Conservation (phyloP, 2,329 filamentous ascomycete genomes). For the Xylariaceae sp. region DNA sequence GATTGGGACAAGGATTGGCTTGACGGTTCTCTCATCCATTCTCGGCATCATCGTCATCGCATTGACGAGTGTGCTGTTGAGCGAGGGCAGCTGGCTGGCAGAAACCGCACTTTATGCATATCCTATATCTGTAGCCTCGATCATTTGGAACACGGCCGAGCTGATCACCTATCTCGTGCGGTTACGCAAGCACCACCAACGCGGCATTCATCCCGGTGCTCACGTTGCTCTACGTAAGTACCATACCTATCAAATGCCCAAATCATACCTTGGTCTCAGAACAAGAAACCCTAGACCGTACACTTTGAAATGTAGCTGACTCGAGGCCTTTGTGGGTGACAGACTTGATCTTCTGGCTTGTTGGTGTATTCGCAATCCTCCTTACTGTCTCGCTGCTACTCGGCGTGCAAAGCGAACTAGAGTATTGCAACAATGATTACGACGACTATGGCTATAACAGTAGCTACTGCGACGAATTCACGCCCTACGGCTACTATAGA, state of each 20-base stretch:
- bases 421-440: constrained; percentile 5
- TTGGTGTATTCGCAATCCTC: constrained; percentile 23
- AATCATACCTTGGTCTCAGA: too few species aligned
- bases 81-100: constrained; percentile 3
- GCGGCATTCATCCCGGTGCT: constrained; percentile 32
- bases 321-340: too few species aligned
- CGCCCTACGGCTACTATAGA: constrained; percentile 6
- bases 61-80: constrained; percentile 22
- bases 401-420: neutral
- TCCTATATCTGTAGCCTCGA: constrained; percentile 23
- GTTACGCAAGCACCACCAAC: constrained; percentile 20
- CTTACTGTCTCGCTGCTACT: constrained; percentile 13
- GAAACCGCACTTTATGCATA: constrained; percentile 17
- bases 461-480: constrained; percentile 18
- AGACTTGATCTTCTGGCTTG: constrained; percentile 29
- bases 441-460: constrained; percentile 11
- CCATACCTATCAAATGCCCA: too few species aligned
- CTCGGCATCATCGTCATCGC: constrained; percentile 26
- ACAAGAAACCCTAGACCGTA: too few species aligned
- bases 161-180: constrained; percentile 29
- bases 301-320: too few species aligned
- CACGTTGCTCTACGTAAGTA: constrained; percentile 24
- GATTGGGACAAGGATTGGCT: constrained; percentile 23
- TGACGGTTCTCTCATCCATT: constrained; percentile 21
- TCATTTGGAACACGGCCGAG: constrained; percentile 30